Conservation (phyloP, 2,329 filamentous ascomycete species). For the Phoma sp. region DNA sequence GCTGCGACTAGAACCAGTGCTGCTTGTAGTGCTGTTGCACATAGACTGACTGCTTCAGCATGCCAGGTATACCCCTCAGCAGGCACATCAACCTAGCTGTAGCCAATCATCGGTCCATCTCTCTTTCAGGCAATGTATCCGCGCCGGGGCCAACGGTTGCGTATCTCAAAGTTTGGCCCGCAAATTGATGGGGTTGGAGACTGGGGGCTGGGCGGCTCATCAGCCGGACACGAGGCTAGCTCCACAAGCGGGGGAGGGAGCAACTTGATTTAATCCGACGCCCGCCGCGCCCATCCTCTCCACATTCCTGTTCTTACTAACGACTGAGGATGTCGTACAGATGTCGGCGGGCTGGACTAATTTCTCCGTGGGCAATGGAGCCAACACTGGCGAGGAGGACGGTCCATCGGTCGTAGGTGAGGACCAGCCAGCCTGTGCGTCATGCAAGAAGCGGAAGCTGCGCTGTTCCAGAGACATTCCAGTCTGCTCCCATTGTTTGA, state of each 20-base stretch:
- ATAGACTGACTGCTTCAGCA: not conserved
- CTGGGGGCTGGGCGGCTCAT: slow-evolving; percentile 17
- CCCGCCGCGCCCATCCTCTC: slow-evolving; percentile 29
- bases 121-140: slow-evolving; percentile 13
- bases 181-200: slow-evolving; percentile 1
- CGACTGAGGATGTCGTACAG: slow-evolving; percentile 29
- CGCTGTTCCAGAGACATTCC: slow-evolving; percentile 40
- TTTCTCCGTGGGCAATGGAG: slow-evolving; percentile 37
- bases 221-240: slow-evolving; percentile 28
- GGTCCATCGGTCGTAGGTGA: slow-evolving; percentile 32
- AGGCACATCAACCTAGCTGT: too few relatives aligned
- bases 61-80: not conserved
- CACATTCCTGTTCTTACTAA: slow-evolving; percentile 27
- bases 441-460: slow-evolving; percentile 43
- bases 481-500: slow-evolving; percentile 41
- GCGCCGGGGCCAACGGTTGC: slow-evolving; percentile 11
- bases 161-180: not conserved
- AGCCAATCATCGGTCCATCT: not conserved
- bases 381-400: slow-evolving; percentile 33
- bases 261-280: slow-evolving; percentile 30
- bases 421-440: slow-evolving; percentile 39
- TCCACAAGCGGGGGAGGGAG: slow-evolving; percentile 30
- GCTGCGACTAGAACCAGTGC: too few relatives aligned
- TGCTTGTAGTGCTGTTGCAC: not conserved
- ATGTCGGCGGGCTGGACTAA: slow-evolving; percentile 44